A percentile compares a stretch with the other conserved stretches of the same genome.
phyloP scores from a whole-genome alignment of 768 basidiomycete species.

The Naematelia encephala region DNA sequence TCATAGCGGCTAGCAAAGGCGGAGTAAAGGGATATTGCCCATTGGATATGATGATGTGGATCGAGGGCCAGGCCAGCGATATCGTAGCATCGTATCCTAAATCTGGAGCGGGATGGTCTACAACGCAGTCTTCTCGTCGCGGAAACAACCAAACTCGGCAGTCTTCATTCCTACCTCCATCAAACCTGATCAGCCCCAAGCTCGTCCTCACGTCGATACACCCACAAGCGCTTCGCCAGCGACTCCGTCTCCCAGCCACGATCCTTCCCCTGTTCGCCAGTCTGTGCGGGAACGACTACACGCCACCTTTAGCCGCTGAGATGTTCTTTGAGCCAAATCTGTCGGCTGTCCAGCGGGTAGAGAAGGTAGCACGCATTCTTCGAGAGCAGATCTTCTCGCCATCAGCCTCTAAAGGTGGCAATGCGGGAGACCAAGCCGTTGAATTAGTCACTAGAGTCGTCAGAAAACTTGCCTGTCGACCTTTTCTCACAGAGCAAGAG shows the following conservation, averaged over 20 bases:
- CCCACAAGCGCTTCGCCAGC: conserved; percentile 32
- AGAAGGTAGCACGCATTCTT: conserved; percentile 43
- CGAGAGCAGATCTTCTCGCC: conserved; percentile 38
- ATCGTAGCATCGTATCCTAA: neutral
- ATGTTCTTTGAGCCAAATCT: conserved; percentile 36
- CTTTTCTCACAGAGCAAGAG: conserved; percentile 29
- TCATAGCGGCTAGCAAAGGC: conserved; percentile 12
- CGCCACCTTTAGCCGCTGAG: conserved; percentile 23
- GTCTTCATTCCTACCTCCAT: conserved; percentile 21
- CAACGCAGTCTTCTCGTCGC: neutral
- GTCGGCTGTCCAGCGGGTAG: conserved; percentile 26
- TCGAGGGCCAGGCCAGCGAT: conserved; percentile 25
- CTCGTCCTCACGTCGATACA: conserved; percentile 34
- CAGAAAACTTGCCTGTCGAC: conserved; percentile 29
- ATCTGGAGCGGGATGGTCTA: conserved; percentile 2
- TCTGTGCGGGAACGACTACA: conserved; percentile 46
- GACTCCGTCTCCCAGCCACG: conserved; percentile 41
- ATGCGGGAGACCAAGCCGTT: conserved; percentile 44
- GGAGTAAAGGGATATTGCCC: conserved; percentile 45
- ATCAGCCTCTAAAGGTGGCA: neutral
- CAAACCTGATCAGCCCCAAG: conserved; percentile 16
- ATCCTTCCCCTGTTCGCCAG: conserved; percentile 45
- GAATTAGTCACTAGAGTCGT: conserved; percentile 38
- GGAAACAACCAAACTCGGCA: neutral
- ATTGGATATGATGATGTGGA: conserved; percentile 48